Conservation (phyloP, 306 rosid genomes). For the Dicorynia guianensis region DNA sequence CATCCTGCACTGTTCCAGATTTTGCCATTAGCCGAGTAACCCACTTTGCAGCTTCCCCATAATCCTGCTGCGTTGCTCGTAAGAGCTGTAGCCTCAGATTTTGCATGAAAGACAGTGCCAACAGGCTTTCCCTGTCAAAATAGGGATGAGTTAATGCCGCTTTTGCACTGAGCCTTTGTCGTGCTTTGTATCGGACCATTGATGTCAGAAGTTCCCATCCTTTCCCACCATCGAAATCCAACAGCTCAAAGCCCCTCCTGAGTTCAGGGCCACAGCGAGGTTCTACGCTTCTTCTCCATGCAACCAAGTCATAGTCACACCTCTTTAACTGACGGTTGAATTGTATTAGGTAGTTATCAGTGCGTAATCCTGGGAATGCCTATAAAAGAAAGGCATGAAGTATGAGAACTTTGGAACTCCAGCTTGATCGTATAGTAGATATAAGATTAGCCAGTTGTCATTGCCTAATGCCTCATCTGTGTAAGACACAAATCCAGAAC, state of each 20-base stretch:
- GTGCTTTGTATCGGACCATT: constrained; percentile 87
- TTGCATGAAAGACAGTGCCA: constrained; percentile 86
- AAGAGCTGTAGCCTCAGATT: constrained; percentile 74
- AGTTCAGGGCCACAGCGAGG: constrained; percentile 74
- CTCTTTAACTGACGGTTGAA: constrained; percentile 90
- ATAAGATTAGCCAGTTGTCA: constrained; percentile 25
- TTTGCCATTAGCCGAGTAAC: constrained; percentile 80
- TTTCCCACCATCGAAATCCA: constrained; percentile 90
- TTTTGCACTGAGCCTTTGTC: constrained; percentile 92
- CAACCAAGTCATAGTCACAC: constrained; percentile 87
- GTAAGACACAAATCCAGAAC: constrained; percentile 8
- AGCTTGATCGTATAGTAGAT: constrained; percentile 30
- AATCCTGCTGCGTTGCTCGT: constrained; percentile 87
- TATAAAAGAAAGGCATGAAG: constrained; percentile 43
- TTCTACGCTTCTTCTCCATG: constrained; percentile 78
- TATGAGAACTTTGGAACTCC: constrained; percentile 27
- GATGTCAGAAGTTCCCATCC: constrained; percentile 97
- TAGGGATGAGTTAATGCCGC: constrained; percentile 90
- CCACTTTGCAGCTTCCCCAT: constrained; percentile 90
- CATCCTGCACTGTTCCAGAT: constrained; percentile 84
- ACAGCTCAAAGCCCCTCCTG: constrained; percentile 81
- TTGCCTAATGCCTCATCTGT: constrained; percentile 1
- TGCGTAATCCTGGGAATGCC: constrained; percentile 81
- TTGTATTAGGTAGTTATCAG: constrained; percentile 81
- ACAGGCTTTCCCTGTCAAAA: constrained; percentile 79